Conservation (phyloP, 2,329 filamentous ascomycete genomes). For the Zymoseptoria tritici region DNA sequence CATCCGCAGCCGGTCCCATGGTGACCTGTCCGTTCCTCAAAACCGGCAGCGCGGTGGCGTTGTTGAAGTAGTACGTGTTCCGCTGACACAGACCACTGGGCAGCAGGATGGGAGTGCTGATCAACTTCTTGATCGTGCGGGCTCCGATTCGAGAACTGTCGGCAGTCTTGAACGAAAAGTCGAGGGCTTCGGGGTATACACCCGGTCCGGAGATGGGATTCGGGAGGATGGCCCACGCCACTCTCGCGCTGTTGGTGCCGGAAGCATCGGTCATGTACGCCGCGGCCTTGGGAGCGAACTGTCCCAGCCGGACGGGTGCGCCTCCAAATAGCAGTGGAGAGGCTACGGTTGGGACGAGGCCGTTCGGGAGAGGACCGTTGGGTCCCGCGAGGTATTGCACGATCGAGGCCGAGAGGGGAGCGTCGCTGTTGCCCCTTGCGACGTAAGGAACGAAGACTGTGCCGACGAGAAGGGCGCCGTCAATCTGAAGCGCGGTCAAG, state of each 20-base stretch:
- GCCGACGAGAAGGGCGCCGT: conserved; percentile 10
- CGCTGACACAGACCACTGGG: conserved; percentile 16
- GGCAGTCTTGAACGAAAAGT: conserved; percentile 11
- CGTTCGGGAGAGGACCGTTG: conserved; percentile 15
- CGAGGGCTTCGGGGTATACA: conserved; percentile 15
- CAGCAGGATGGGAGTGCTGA: conserved; percentile 16
- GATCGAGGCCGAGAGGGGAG: conserved; percentile 9
- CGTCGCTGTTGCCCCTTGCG: conserved; percentile 2
- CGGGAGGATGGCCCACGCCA: conserved; percentile 15
- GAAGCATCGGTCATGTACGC: conserved; percentile 14
- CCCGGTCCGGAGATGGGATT: conserved; percentile 21
- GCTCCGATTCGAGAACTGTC: conserved; percentile 6
- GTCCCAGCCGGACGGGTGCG: conserved; percentile 12
- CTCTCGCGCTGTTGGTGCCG: conserved; percentile 8
- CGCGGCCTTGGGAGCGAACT: conserved; percentile 10
- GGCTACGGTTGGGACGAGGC: conserved; percentile 17
- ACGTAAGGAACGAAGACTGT: conserved; percentile 16
- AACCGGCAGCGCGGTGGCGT: conserved; percentile 15
- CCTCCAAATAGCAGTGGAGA: conserved; percentile 17
- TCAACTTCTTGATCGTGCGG: conserved; percentile 14
- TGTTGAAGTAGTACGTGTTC: conserved; percentile 22
- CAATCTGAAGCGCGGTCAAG: conserved; percentile 19
- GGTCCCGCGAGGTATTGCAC: conserved; percentile 15
- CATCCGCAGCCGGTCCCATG: conserved; percentile 17
- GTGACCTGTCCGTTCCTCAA: conserved; percentile 18